A percentile compares a stretch with the other conserved stretches of the same genome.
These are phyloP conservation scores for Lepidium africanum DNA, from an alignment of 345 rosid species.

Conservation along the genomic window DNA sequence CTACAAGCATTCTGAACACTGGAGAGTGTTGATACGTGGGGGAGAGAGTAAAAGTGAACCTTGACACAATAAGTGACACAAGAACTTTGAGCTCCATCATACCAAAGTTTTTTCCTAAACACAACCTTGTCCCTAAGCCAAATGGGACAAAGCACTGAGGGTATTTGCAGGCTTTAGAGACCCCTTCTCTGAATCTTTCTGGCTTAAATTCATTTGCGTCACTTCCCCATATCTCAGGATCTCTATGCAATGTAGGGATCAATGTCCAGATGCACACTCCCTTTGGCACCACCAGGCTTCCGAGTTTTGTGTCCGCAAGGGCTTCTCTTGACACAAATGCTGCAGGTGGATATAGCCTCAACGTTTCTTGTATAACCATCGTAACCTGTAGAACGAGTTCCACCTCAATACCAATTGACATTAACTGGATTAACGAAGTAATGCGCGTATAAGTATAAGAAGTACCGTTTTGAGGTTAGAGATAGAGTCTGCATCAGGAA, in stretches of 20 bases:
- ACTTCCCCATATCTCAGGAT: slow-evolving; percentile 60
- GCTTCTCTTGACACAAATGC: slow-evolving; percentile 66
- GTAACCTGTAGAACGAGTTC: slow-evolving; percentile 7
- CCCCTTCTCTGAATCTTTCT: slow-evolving; percentile 54
- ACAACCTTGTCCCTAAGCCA: slow-evolving; percentile 65
- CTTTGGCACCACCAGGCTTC: slow-evolving; percentile 49
- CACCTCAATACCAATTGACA: too few species aligned
- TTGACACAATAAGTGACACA: slow-evolving; percentile 55
- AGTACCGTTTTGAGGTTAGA: slow-evolving; percentile 40
- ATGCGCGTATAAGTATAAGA: too few species aligned
- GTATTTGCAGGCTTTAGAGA: slow-evolving; percentile 60
- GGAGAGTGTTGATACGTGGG: slow-evolving; percentile 66
- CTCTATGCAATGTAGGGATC: slow-evolving; percentile 53
- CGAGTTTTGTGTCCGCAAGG: slow-evolving; percentile 47
- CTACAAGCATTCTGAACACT: slow-evolving; percentile 56
- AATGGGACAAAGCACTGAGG: slow-evolving; percentile 67
- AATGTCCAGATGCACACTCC: slow-evolving; percentile 50
- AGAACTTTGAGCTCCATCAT: slow-evolving; percentile 60
- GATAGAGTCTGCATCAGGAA: slow-evolving; percentile 43
- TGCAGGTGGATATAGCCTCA: slow-evolving; percentile 64
- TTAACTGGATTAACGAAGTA: too few species aligned
- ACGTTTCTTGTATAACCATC: slow-evolving; percentile 58
- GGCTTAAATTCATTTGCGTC: slow-evolving; percentile 76
- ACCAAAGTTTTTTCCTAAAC: slow-evolving; percentile 69
- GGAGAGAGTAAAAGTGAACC: slow-evolving; percentile 53